Conservation (phyloP, 257 asterid genomes). For the Solanum pimpinellifolium region DNA sequence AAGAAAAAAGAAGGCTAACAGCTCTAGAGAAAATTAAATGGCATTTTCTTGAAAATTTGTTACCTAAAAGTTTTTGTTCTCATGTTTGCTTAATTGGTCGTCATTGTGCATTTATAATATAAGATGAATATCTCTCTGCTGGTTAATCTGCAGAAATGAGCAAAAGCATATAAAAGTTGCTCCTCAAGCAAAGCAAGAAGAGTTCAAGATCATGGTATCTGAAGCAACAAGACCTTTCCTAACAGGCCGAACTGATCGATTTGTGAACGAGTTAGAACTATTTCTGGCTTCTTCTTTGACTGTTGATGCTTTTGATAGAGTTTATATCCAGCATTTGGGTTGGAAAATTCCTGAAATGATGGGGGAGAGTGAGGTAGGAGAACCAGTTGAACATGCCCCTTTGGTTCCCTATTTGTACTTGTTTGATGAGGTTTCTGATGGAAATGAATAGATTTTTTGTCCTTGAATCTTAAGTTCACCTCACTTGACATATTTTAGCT, state of each 20-base stretch:
- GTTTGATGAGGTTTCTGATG: slow-evolving; percentile 45
- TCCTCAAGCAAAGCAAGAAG: slow-evolving; percentile 29
- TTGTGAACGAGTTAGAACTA: slow-evolving; percentile 48
- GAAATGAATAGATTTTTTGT: slow-evolving; percentile 1
- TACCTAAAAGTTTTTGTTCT: not conserved
- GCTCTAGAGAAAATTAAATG: not conserved
- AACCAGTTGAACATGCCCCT: slow-evolving; percentile 18
- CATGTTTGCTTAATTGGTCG: not conserved
- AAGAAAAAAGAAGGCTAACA: not conserved
- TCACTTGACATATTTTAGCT: not conserved
- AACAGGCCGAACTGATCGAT: slow-evolving; percentile 52
- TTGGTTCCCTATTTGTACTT: slow-evolving; percentile 39
- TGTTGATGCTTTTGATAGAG: slow-evolving; percentile 55
- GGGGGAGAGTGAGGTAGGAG: slow-evolving; percentile 14
- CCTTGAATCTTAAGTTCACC: not conserved
- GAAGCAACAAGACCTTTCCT: slow-evolving; percentile 56
- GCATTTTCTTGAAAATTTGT: not conserved
- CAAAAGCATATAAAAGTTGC: slow-evolving; percentile 11
- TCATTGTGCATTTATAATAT: not conserved
- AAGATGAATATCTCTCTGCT: not conserved
- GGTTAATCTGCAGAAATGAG: slow-evolving; percentile 35
- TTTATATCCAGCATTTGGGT: slow-evolving; percentile 45
- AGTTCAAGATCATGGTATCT: slow-evolving; percentile 28
- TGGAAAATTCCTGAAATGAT: slow-evolving; percentile 30
- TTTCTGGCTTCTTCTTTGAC: slow-evolving; percentile 69